Percentiles rank a stretch among this genome's conserved stretches.
Conservation (phyloP, 202 grass and related monocot genomes). For the Elaeis oleifera region DNA sequence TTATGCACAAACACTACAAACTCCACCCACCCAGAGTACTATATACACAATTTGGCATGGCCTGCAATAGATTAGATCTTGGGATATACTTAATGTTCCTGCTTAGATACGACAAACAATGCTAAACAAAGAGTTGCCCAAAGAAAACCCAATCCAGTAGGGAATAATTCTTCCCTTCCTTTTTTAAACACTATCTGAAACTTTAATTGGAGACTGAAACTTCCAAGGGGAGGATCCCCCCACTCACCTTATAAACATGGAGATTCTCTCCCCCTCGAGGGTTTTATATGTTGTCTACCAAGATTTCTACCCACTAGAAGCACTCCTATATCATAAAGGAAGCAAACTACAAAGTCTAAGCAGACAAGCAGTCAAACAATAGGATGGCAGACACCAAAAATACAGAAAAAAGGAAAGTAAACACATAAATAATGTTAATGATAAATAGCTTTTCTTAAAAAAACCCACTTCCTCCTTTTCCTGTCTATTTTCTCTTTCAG, state of each 20-base stretch:
- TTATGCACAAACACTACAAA: neutral
- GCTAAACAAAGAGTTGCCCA: neutral
- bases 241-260: neutral
- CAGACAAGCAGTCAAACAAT: constrained; percentile 18
- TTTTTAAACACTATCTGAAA: neutral
- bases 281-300: constrained; percentile 5
- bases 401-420: neutral
- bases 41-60: neutral
- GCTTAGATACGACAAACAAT: neutral
- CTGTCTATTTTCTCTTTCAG: neutral
- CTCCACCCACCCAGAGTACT: neutral
- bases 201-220: too few relatives aligned
- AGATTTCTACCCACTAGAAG: neutral
- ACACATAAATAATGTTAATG: constrained; percentile 14
- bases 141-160: too few relatives aligned
- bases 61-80: neutral
- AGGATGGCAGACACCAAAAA: constrained; percentile 1
- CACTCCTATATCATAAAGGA: neutral
- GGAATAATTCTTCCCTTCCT: neutral
- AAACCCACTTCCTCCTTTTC: constrained; percentile 11
- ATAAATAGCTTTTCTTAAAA: constrained; percentile 2
- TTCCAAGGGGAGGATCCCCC: neutral
- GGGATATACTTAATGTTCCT: neutral
- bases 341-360: constrained; percentile 9
- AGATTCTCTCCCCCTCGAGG: neutral